These are phyloP conservation scores for Sporothrix dimorphospora DNA, from an alignment of 2,329 filamentous ascomycete species.

Conservation along the genomic window DNA sequence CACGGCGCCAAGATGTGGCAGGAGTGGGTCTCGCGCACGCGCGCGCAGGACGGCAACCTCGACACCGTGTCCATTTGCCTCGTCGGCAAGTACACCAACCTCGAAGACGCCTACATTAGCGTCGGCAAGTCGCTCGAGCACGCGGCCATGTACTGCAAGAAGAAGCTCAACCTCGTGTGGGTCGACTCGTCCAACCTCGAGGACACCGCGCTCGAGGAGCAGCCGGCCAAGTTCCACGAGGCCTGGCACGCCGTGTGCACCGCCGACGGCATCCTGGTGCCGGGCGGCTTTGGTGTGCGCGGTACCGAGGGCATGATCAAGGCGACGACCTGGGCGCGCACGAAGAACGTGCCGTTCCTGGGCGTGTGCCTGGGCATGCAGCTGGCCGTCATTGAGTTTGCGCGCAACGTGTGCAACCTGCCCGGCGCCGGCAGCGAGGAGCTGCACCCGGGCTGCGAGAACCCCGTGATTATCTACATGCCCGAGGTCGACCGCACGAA, in stretches of 20 bases:
- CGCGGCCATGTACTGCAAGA: constrained; percentile 80
- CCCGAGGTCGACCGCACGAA: constrained; percentile 68
- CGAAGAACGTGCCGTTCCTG: constrained; percentile 78
- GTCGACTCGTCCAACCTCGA: constrained; percentile 88
- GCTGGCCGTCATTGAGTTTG: constrained; percentile 86
- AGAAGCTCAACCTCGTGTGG: constrained; percentile 79
- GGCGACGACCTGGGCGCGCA: constrained; percentile 83
- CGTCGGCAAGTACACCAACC: constrained; percentile 87
- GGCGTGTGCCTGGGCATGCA: constrained; percentile 95
- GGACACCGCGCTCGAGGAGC: constrained; percentile 57
- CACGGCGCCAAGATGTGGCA: constrained; percentile 79
- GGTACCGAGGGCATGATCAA: constrained; percentile 90
- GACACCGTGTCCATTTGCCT: constrained; percentile 79
- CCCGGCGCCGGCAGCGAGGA: constrained; percentile 60
- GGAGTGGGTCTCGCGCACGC: constrained; percentile 66
- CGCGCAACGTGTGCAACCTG: constrained; percentile 73
- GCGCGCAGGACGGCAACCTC: constrained; percentile 51
- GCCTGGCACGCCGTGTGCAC: constrained; percentile 81
- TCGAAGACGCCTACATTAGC: constrained; percentile 80
- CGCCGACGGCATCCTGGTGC: constrained; percentile 68
- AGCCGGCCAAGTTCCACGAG: constrained; percentile 77
- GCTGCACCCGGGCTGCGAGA: constrained; percentile 57
- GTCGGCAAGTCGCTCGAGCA: constrained; percentile 87
- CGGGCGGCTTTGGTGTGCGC: constrained; percentile 78
- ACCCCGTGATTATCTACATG: constrained; percentile 87